A percentile compares a stretch with the other conserved stretches of the same genome.
These are phyloP conservation scores for Phytophthora foliorum DNA, from an alignment of 352 stramenopile genomes.

Conservation along the genomic window DNA sequence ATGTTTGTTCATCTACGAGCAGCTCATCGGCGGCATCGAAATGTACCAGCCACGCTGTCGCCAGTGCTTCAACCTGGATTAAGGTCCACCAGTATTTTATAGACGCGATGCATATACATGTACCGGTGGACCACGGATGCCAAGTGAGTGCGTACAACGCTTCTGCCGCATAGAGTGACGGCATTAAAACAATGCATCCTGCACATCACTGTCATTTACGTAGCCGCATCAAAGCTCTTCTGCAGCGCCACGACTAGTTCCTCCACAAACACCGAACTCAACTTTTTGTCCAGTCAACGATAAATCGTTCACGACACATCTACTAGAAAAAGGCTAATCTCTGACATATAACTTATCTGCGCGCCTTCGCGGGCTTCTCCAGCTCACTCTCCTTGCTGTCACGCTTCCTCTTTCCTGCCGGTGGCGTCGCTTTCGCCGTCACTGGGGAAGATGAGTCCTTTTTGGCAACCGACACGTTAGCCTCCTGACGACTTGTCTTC, in stretches of 20 bases:
- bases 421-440: neutral
- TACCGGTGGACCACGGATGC: conserved; percentile 6
- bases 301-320: neutral
- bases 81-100: conserved; percentile 28
- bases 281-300: neutral
- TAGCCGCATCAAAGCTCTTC: neutral
- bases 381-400: conserved; percentile 8
- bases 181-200: neutral
- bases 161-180: neutral
- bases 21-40: conserved; percentile 84
- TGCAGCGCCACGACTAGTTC: neutral
- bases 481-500: conserved; percentile 27
- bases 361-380: conserved; percentile 5
- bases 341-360: conserved; percentile 25
- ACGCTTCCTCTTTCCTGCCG: conserved; percentile 32
- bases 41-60: conserved; percentile 86
- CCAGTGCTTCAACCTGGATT: conserved; percentile 68
- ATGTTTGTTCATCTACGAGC: neutral
- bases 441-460: conserved; percentile 16
- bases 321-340: neutral
- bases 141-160: neutral
- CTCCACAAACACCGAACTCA: neutral
- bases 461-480: conserved; percentile 11
- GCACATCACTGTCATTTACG: neutral
- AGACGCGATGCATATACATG: conserved; percentile 22